Conservation (phyloP, 139 green algal species). For the Zygnema circumcarinatum region DNA sequence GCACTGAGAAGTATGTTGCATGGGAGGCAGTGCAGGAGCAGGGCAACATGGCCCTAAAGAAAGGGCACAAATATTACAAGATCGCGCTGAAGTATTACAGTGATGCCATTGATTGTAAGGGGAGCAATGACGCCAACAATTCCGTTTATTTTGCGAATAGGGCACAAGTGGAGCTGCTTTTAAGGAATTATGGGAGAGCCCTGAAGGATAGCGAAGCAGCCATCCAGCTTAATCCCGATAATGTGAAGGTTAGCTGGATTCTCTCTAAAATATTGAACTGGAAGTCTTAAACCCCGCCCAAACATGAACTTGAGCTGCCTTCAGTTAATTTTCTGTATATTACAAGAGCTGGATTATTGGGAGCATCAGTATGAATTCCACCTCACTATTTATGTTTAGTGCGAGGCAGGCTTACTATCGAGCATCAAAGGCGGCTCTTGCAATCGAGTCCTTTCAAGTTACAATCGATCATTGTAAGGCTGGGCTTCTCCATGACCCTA, state of each 20-base stretch:
- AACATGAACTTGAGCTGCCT: neutral
- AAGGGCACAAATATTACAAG: slow-evolving; percentile 34
- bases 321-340: too few species aligned
- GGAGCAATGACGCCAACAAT: neutral
- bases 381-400: neutral
- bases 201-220: slow-evolving; percentile 27
- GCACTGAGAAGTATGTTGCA: neutral
- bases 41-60: slow-evolving; percentile 54
- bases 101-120: slow-evolving; percentile 37
- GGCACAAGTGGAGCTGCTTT: slow-evolving; percentile 46
- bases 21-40: slow-evolving; percentile 41
- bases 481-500: slow-evolving; percentile 70
- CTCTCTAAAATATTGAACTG: neutral
- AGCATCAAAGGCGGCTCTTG: slow-evolving; percentile 74
- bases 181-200: slow-evolving; percentile 38
- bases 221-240: slow-evolving; percentile 15
- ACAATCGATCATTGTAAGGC: slow-evolving; percentile 64
- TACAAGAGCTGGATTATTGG: too few species aligned
- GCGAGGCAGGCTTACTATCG: slow-evolving; percentile 55
- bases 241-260: slow-evolving; percentile 47
- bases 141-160: slow-evolving; percentile 41
- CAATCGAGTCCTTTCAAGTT: slow-evolving; percentile 68
- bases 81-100: slow-evolving; percentile 39
- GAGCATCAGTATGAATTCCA: too few species aligned
- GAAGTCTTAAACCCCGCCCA: neutral